Evolutionary conservation across 169 alveolate species (phyloP).

Genomic region (Plasmodium inui): DNA sequence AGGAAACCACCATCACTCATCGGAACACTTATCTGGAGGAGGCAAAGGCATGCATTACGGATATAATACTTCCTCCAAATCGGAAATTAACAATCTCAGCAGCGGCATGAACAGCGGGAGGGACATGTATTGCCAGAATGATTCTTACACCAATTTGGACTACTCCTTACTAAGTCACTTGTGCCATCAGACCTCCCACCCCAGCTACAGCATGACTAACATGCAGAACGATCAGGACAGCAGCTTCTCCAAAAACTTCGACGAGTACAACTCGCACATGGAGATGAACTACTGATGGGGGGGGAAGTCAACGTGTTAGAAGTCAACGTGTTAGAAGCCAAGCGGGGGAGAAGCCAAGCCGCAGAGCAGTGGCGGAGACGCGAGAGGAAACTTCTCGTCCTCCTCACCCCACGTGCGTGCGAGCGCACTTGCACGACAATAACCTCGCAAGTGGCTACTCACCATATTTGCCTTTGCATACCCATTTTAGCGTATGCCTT

Average conservation of each 20-base stretch:
- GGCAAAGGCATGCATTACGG: background rate
- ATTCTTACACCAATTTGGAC: conserved; percentile 17
- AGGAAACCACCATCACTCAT: background rate
- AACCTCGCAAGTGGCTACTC: background rate
- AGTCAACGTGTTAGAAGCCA: no score
- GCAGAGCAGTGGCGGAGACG: no score
- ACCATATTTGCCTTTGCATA: background rate
- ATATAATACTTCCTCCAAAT: background rate
- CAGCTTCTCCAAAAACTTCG: conserved; percentile 18
- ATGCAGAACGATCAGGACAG: conserved; percentile 30
- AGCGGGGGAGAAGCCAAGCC: background rate
- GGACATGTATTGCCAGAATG: background rate
- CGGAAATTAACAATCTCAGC: background rate
- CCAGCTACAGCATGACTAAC: conserved; percentile 16
- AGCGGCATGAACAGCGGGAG: background rate
- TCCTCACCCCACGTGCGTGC: no score
- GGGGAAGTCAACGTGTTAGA: no score
- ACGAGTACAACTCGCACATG: conserved; percentile 2
- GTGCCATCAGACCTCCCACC: background rate
- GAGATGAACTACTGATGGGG: conserved; percentile 9
- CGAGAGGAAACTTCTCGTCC: no score
- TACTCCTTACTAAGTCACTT: background rate
- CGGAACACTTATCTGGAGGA: background rate
- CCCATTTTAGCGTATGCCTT: background rate
- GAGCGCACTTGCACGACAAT: background rate